Evolutionary conservation across 1,139 yeast genomes (phyloP).

Genomic region (Hanseniaspora sp.): DNA sequence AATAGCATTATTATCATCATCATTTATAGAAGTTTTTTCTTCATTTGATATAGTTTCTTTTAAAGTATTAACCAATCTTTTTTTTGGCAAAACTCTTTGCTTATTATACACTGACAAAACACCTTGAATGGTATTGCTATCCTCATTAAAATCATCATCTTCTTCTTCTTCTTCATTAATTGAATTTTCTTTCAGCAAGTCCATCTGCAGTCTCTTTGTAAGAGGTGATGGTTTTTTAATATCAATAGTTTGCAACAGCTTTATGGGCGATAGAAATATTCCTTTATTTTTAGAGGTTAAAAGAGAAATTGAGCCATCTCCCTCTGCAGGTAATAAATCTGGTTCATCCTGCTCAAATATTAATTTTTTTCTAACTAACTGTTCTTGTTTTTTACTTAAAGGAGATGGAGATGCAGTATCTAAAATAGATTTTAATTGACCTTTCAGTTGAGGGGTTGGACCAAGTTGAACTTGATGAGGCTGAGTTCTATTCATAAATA

Average conservation of each 20-base stretch:
- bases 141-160: not conserved
- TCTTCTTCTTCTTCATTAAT: slow-evolving; percentile 9
- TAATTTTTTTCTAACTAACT: not conserved
- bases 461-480: slow-evolving; percentile 22
- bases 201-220: slow-evolving; percentile 18
- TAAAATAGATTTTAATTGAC: slow-evolving; percentile 28
- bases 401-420: slow-evolving; percentile 28
- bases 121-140: not conserved
- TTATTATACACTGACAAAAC: not conserved
- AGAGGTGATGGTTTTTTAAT: slow-evolving; percentile 18
- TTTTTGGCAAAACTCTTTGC: not conserved
- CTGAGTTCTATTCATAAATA: slow-evolving; percentile 7
- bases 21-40: not conserved
- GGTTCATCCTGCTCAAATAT: not conserved
- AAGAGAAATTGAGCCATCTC: slow-evolving; percentile 15
- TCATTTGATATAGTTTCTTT: not conserved
- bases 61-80: not conserved
- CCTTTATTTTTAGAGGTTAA: slow-evolving; percentile 13
- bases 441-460: slow-evolving; percentile 31
- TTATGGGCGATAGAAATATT: slow-evolving; percentile 6
- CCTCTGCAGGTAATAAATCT: not conserved
- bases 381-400: not conserved
- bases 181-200: slow-evolving; percentile 19
- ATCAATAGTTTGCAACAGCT: not conserved
- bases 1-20: not conserved